phyloP scores from a whole-genome alignment of 371 early-diverging fungal species.

The Dichotomocladium elegans region DNA sequence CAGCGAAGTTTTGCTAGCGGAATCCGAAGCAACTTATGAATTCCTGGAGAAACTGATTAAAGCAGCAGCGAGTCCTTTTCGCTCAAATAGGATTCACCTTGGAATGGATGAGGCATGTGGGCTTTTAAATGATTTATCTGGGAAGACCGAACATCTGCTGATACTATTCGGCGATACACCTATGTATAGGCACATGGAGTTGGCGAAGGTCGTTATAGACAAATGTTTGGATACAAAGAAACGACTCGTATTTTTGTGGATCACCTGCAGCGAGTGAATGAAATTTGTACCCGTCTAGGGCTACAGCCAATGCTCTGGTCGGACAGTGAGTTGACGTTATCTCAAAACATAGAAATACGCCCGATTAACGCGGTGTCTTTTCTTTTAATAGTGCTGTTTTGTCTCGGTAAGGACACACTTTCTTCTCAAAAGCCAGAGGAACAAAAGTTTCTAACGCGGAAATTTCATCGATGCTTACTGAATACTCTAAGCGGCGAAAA shows the following conservation, averaged over 20 bases:
- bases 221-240: constrained; percentile 72
- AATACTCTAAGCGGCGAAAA: constrained; percentile 66
- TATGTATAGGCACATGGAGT: constrained; percentile 65
- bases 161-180: neutral
- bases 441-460: neutral
- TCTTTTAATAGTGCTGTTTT: constrained; percentile 54
- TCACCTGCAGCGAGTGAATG: constrained; percentile 69
- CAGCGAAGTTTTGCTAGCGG: constrained; percentile 69
- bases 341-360: too few relatives aligned
- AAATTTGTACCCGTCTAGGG: constrained; percentile 60
- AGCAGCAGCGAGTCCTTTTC: constrained; percentile 61
- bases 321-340: constrained; percentile 60
- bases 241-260: constrained; percentile 72
- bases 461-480: neutral
- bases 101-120: constrained; percentile 76
- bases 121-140: neutral
- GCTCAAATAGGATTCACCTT: constrained; percentile 78
- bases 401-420: constrained; percentile 31
- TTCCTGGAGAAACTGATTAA: constrained; percentile 73
- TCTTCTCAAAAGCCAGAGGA: neutral
- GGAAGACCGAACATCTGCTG: too few relatives aligned
- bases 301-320: constrained; percentile 86
- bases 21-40: constrained; percentile 72
- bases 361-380: too few relatives aligned
- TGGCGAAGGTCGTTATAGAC: constrained; percentile 77